Conservation (phyloP, 1,284 basidiomycete genomes). For the Coriolopsis trogii region DNA sequence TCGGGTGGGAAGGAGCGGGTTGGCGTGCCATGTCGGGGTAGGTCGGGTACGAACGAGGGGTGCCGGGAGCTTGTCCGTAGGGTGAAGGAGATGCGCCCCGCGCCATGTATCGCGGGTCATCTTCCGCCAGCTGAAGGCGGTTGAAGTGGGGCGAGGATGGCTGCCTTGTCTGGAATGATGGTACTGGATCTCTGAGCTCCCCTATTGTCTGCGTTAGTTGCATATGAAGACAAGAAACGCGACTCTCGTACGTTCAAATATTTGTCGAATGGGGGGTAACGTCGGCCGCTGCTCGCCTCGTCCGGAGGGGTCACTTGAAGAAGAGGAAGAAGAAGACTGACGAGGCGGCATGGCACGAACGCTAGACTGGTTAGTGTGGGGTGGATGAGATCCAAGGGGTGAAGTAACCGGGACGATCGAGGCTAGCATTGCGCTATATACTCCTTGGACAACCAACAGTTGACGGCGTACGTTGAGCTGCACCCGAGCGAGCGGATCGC, state of each 20-base stretch:
- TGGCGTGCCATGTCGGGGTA: slow-evolving; percentile 22
- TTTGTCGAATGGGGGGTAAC: slow-evolving; percentile 75
- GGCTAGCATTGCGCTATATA: slow-evolving; percentile 18
- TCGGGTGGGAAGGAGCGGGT: slow-evolving; percentile 16
- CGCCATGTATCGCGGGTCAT: slow-evolving; percentile 24
- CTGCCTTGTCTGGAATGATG: slow-evolving; percentile 27
- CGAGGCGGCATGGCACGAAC: slow-evolving; percentile 43
- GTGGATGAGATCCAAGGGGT: slow-evolving; percentile 16
- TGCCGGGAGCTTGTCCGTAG: slow-evolving; percentile 12
- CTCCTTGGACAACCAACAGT: slow-evolving; percentile 16
- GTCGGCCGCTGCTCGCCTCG: slow-evolving; percentile 55
- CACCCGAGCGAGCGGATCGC: slow-evolving; percentile 14
- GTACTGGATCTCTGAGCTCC: slow-evolving; percentile 28
- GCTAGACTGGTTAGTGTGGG: slow-evolving; percentile 12
- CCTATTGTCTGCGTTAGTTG: slow-evolving; percentile 10
- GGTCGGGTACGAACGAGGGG: slow-evolving; percentile 20
- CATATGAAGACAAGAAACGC: neutral
- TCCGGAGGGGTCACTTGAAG: slow-evolving; percentile 35
- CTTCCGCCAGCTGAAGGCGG: slow-evolving; percentile 29
- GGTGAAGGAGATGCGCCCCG: slow-evolving; percentile 19
- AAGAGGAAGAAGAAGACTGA: slow-evolving; percentile 28
- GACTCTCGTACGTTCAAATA: slow-evolving; percentile 60
- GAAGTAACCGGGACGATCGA: slow-evolving; percentile 4
- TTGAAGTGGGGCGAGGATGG: slow-evolving; percentile 31
- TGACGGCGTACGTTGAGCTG: slow-evolving; percentile 13